Evolutionary conservation across 164 flowering plant genomes (phyloP).

Genomic region (Malania oleifera): DNA sequence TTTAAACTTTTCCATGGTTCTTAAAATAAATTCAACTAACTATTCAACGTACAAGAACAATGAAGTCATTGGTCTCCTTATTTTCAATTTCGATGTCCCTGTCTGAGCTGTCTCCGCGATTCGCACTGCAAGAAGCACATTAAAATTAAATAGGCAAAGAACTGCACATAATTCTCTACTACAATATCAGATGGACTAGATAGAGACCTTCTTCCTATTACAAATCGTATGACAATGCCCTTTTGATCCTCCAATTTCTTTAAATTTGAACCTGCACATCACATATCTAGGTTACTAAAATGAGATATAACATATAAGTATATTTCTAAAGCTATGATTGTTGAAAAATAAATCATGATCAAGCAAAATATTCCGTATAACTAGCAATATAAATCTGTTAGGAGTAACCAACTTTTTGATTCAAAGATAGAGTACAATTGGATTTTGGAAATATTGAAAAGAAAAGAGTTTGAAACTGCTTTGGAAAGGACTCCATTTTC

Average conservation of each 20-base stretch:
- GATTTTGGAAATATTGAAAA: too few species aligned
- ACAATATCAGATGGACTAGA: not conserved
- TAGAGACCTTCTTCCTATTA: conserved; percentile 84
- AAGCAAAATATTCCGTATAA: too few species aligned
- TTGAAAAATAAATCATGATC: too few species aligned
- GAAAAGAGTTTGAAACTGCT: too few species aligned
- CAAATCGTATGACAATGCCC: conserved; percentile 75
- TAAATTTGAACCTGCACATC: conserved; percentile 56
- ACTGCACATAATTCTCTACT: not conserved
- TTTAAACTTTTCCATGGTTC: too few species aligned
- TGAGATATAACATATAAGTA: not conserved
- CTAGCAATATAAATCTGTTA: too few species aligned
- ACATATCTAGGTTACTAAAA: not conserved
- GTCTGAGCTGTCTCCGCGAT: conserved; percentile 74
- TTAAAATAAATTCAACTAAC: not conserved
- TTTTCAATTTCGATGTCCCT: conserved; percentile 65
- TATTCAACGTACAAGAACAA: conserved; percentile 65
- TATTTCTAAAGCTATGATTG: too few species aligned
- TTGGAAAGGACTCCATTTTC: too few species aligned
- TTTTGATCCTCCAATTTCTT: conserved; percentile 68
- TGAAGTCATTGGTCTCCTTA: conserved; percentile 62
- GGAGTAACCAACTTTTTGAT: too few species aligned
- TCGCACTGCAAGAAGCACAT: conserved; percentile 49
- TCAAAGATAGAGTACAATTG: too few species aligned
- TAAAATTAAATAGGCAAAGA: conserved; percentile 8